Evolutionary conservation across 257 asterid species (phyloP).

Genomic region (Coffea eugenioides): DNA sequence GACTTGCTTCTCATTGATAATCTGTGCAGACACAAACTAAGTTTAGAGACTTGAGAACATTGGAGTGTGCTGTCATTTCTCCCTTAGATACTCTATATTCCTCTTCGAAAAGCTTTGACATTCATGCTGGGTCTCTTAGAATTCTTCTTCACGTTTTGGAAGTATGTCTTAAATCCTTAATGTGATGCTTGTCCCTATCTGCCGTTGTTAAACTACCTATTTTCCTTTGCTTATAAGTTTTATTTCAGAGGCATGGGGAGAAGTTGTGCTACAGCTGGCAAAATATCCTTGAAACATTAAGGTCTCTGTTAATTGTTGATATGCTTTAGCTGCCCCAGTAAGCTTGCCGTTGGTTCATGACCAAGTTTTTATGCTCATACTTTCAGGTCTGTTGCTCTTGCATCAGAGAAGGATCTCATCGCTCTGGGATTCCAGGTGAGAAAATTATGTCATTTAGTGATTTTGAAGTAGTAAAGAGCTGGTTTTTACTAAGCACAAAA

Average conservation of each 20-base stretch:
- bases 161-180: slow-evolving; percentile 43
- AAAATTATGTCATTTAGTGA: neutral
- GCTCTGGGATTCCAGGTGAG: slow-evolving; percentile 97
- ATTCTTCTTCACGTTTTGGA: slow-evolving; percentile 93
- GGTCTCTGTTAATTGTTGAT: slow-evolving; percentile 39
- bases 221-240: slow-evolving; percentile 25
- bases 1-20: slow-evolving; percentile 21
- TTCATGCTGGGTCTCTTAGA: slow-evolving; percentile 82
- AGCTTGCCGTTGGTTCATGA: neutral
- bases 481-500: neutral
- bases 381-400: slow-evolving; percentile 81
- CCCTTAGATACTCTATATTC: slow-evolving; percentile 75
- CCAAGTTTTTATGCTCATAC: slow-evolving; percentile 13
- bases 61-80: slow-evolving; percentile 86
- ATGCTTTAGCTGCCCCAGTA: slow-evolving; percentile 16
- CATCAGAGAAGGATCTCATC: slow-evolving; percentile 86
- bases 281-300: slow-evolving; percentile 74
- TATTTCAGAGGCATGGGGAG: slow-evolving; percentile 92
- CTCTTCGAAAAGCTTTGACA: slow-evolving; percentile 65
- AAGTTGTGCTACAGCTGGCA: slow-evolving; percentile 91
- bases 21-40: slow-evolving; percentile 41
- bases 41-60: slow-evolving; percentile 57
- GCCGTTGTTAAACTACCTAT: slow-evolving; percentile 6
- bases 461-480: neutral
- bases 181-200: slow-evolving; percentile 4